phyloP scores from a whole-genome alignment of 2,329 filamentous ascomycete genomes.

The Colletotrichum incanum region DNA sequence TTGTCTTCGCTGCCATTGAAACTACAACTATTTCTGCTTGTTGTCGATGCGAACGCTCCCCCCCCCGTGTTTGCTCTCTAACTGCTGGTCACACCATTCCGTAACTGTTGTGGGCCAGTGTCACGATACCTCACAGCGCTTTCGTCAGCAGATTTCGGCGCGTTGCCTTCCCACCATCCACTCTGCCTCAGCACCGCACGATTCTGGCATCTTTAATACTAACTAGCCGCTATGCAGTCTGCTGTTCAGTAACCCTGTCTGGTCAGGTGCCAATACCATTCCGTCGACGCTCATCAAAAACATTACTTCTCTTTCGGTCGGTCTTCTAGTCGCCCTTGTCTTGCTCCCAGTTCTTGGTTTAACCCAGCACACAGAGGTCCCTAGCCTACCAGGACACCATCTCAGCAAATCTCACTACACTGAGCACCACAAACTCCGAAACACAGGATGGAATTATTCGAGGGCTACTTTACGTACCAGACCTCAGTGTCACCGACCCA shows the following conservation, averaged over 20 bases:
- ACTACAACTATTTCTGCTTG: slow-evolving; percentile 29
- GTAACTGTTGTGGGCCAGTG: background rate
- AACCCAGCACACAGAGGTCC: slow-evolving; percentile 48
- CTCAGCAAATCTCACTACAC: slow-evolving; percentile 77
- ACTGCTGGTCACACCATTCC: background rate
- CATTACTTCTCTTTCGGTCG: slow-evolving; percentile 70
- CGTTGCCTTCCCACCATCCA: slow-evolving; percentile 16
- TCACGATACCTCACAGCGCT: slow-evolving; percentile 31
- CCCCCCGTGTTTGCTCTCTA: background rate
- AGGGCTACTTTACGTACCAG: slow-evolving; percentile 90
- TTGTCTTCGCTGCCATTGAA: slow-evolving; percentile 39
- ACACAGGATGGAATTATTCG: slow-evolving; percentile 74
- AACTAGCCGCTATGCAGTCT: slow-evolving; percentile 57
- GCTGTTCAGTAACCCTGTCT: slow-evolving; percentile 73
- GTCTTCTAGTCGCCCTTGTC: slow-evolving; percentile 47
- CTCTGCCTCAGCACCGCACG: slow-evolving; percentile 19
- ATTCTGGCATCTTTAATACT: slow-evolving; percentile 21
- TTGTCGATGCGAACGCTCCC: background rate
- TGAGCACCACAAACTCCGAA: slow-evolving; percentile 78
- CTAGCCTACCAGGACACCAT: slow-evolving; percentile 69
- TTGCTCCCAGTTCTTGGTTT: slow-evolving; percentile 11
- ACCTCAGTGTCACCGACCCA: slow-evolving; percentile 69
- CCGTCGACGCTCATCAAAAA: slow-evolving; percentile 71
- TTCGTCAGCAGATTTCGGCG: slow-evolving; percentile 23
- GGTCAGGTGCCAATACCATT: slow-evolving; percentile 64